Evolutionary conservation across 78 protist genomes (phyloP).

Genomic region (Protostelium mycophagum): DNA sequence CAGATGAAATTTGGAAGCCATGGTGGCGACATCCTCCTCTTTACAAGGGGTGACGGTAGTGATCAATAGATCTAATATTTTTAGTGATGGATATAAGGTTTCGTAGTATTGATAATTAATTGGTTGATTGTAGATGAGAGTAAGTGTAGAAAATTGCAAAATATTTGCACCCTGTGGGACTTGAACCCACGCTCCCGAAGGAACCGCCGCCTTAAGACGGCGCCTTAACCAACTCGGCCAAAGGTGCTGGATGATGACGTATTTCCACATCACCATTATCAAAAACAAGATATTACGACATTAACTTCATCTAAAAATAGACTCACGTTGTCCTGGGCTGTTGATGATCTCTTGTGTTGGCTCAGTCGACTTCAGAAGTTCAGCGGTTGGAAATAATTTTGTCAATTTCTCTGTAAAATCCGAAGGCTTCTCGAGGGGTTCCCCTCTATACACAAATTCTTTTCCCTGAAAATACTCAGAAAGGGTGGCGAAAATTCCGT

Average conservation of each 20-base stretch:
- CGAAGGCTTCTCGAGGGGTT: slow-evolving; percentile 51
- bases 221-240: too few relatives aligned
- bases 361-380: slow-evolving; percentile 38
- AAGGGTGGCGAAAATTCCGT: neutral
- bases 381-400: slow-evolving; percentile 58
- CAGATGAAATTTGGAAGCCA: neutral
- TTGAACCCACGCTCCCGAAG: too few relatives aligned
- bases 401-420: slow-evolving; percentile 53
- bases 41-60: neutral
- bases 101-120: neutral
- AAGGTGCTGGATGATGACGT: too few relatives aligned
- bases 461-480: slow-evolving; percentile 22
- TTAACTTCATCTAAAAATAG: neutral
- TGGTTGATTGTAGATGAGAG: slow-evolving; percentile 7
- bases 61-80: neutral
- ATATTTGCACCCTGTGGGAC: too few relatives aligned
- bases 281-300: too few relatives aligned
- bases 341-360: slow-evolving; percentile 39
- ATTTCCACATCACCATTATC: too few relatives aligned
- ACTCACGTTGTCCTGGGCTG: slow-evolving; percentile 18
- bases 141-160: neutral
- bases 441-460: slow-evolving; percentile 69
- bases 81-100: neutral
- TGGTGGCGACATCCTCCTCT: neutral
- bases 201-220: too few relatives aligned